Evolutionary conservation across 345 rosid species (phyloP), one percentile per base, ranked within the genome.

Genomic region (Barbarea vulgaris): DNA sequence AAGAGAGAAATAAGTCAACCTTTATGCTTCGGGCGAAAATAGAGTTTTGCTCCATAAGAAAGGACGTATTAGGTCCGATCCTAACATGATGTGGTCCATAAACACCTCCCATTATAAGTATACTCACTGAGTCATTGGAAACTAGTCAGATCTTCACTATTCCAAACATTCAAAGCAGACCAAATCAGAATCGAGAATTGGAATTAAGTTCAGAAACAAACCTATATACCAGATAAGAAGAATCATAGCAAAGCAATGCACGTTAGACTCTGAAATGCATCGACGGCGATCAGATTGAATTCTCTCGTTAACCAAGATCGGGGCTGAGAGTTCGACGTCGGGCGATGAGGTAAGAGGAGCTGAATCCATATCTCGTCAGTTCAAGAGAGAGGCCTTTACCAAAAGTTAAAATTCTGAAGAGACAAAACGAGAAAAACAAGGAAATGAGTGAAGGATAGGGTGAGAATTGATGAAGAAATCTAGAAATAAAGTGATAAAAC

Each of bases 191-290:
- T 37, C 39, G 25, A 51, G 52, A 46, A 53, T 7, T 44, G 2
- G 22, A 44, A 48, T 14, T 19, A 67, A 28, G 46, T 41, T 28
- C 5, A 15, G 46, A 60, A 34, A 70, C 96, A 21, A 70, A 93
- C 98, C 88, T 34, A 88, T 76, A 64, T 83, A 79, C 89, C 96
- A 93, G 70, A 86, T 70, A 48, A 90, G 68, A 55, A 86, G 77
- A 57, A 81, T 79, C 19, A 88, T 80, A 46, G 73, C 73, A 84
- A 86, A 39, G 82, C 89, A 87, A 52, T 87, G 74, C 79, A 91
- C 79, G 4, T 10, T 4, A 3, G 19, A 4, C 50, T 46, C 50
- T 15, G 50, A 46, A 46, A 44, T 44, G 19, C 41, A 11, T 36
- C 41, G 13, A 36, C 13, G 21, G 50, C 9, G 50, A 46, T 46